Evolutionary conservation across 1,284 basidiomycete genomes (phyloP), one percentile per base, ranked within the genome.

Genomic region (Moesziomyces aphidis): DNA sequence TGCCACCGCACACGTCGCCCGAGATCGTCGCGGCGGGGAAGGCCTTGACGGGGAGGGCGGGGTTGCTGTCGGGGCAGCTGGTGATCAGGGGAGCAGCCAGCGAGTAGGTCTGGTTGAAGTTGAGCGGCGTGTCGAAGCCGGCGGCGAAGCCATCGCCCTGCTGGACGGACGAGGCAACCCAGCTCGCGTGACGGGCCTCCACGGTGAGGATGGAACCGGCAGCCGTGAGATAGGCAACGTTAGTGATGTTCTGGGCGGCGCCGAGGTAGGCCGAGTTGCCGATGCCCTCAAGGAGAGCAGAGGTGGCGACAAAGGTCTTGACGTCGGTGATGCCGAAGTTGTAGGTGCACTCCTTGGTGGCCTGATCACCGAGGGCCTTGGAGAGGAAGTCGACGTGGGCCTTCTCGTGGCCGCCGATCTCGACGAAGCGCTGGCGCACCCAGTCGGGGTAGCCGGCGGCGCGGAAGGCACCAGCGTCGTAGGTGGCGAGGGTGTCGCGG

Each of bases 261-360:
- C 90, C 90, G 57, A 87, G 86, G 80, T 90, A 91, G 5, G 89
- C 89, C 17, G 85, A 84, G 24, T 78, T 86, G 15, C 86, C 88
- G 50, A 91, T 87, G 24, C 86, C 88, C 82, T 91, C 90, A n/a
- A 92, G 82, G 10, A 88, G 86, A 69, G 86, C 86, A 23, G 89
- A 87, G 36, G 89, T 84, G 15, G 87, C 86, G 39, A 88, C 85
- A 82, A 91, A 91, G 3, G 86, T 57, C 54, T 81, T 77, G 62
- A 63, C 56, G 36, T 74, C 78, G 39, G 72, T 78, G 36, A 79
- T 53, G 23, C 88, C 87, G 83, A 91, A 91, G 56, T 82, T 84
- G 83, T 91, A 91, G 1, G 85, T 85, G 87, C 90, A 91, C 11
- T 87, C 85, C 79, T 87, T 73, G 19, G 88, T 86, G 0, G 89